Evolutionary conservation across 208 protist species (phyloP).

Genomic region (Lotmaria passim): DNA sequence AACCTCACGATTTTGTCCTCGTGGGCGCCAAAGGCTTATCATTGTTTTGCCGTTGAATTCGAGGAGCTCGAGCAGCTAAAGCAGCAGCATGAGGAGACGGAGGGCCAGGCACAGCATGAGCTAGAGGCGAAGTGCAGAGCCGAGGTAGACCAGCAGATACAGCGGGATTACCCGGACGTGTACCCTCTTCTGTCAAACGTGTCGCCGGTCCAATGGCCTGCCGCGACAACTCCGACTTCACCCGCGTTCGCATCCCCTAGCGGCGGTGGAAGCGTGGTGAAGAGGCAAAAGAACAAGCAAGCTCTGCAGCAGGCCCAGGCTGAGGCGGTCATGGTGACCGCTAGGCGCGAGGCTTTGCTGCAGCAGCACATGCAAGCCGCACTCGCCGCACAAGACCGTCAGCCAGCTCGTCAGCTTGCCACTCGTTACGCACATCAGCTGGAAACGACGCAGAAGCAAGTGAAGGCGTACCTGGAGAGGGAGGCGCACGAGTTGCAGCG

Average conservation of each 20-base stretch:
- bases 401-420: constrained; percentile 42
- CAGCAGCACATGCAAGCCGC: constrained; percentile 51
- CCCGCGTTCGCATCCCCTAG: background rate
- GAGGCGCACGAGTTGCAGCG: constrained; percentile 52
- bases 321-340: constrained; percentile 29
- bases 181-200: constrained; percentile 13
- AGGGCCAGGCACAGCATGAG: constrained; percentile 33
- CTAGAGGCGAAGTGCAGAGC: constrained; percentile 35
- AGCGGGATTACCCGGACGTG: constrained; percentile 24
- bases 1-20: constrained; percentile 60
- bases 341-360: constrained; percentile 35
- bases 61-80: constrained; percentile 59
- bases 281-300: constrained; percentile 26
- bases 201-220: constrained; percentile 3
- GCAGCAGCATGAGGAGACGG: constrained; percentile 38
- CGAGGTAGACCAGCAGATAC: constrained; percentile 43
- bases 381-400: constrained; percentile 39
- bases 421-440: constrained; percentile 46
- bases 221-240: background rate
- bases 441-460: constrained; percentile 28
- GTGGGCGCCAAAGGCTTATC: constrained; percentile 54
- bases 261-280: background rate
- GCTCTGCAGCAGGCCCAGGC: constrained; percentile 35
- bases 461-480: constrained; percentile 43
- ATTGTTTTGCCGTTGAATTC: constrained; percentile 67